A percentile compares a stretch with the other conserved stretches of the same genome.
Conservation (phyloP, 192 early-diverging fungal genomes). For the Thamnidium elegans region DNA sequence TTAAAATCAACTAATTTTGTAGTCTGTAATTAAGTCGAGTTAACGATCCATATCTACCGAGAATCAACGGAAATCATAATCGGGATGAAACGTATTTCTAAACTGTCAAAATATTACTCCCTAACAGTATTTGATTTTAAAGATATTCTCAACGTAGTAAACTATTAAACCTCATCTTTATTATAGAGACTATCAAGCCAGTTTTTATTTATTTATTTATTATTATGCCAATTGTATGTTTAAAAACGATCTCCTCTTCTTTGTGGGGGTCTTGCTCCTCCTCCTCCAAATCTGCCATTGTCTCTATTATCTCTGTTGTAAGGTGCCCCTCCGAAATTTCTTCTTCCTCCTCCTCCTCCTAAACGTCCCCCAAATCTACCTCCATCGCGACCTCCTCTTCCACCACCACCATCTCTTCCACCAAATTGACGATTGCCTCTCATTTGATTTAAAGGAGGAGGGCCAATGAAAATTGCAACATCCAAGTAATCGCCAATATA, state of each 20-base stretch:
- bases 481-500: constrained; percentile 60
- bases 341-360: neutral
- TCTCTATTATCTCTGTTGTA: neutral
- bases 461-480: constrained; percentile 45
- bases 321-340: neutral
- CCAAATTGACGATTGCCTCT: neutral
- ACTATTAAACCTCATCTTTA: too few relatives aligned
- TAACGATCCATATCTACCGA: too few relatives aligned
- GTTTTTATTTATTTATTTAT: too few relatives aligned
- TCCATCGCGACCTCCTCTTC: neutral
- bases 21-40: too few relatives aligned
- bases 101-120: too few relatives aligned
- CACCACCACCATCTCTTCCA: neutral
- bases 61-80: too few relatives aligned
- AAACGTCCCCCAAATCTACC: constrained; percentile 10
- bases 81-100: too few relatives aligned
- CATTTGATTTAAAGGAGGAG: constrained; percentile 3
- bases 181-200: too few relatives aligned
- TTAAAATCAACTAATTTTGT: too few relatives aligned
- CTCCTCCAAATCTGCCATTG: too few relatives aligned
- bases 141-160: too few relatives aligned
- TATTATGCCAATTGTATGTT: neutral
- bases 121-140: too few relatives aligned
- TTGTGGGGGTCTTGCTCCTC: neutral
- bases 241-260: constrained; percentile 14